phyloP scores from a whole-genome alignment of 495 filamentous ascomycete genomes.

The Penicillium tannophilum region DNA sequence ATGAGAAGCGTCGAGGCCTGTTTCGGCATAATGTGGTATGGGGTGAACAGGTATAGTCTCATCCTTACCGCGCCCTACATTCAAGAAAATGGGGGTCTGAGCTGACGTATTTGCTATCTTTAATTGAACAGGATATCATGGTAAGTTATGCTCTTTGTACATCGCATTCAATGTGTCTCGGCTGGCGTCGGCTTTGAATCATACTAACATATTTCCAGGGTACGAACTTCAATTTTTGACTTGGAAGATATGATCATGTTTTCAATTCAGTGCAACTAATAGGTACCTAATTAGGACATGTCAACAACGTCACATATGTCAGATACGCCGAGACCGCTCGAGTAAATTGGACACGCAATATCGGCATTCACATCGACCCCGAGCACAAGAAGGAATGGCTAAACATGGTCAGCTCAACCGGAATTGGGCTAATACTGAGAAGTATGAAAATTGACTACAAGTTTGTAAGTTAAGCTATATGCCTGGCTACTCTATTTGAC shows the following conservation, averaged over 20 bases:
- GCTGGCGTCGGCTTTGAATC: slow-evolving; percentile 1
- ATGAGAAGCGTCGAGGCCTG: slow-evolving; percentile 63
- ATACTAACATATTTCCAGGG: slow-evolving; percentile 27
- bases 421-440: slow-evolving; percentile 75
- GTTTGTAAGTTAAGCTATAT: slow-evolving; percentile 62
- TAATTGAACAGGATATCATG: slow-evolving; percentile 55
- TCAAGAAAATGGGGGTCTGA: neutral
- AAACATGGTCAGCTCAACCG: slow-evolving; percentile 65
- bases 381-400: slow-evolving; percentile 66
- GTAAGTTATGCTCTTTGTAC: slow-evolving; percentile 36
- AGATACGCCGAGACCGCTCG: slow-evolving; percentile 85
- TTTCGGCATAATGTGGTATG: slow-evolving; percentile 76
- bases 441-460: slow-evolving; percentile 88
- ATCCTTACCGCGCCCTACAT: neutral
- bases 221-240: slow-evolving; percentile 12
- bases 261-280: neutral
- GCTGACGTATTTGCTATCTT: neutral
- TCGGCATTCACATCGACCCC: slow-evolving; percentile 69
- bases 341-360: slow-evolving; percentile 80
- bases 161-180: neutral
- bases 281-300: slow-evolving; percentile 59
- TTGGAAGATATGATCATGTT: neutral
- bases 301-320: slow-evolving; percentile 86
- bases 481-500: slow-evolving; percentile 11
- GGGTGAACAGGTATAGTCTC: slow-evolving; percentile 79